Evolutionary conservation across 257 asterid genomes (phyloP), one percentile per base, ranked within the genome.

Genomic region (Primulina huaijiensis): DNA sequence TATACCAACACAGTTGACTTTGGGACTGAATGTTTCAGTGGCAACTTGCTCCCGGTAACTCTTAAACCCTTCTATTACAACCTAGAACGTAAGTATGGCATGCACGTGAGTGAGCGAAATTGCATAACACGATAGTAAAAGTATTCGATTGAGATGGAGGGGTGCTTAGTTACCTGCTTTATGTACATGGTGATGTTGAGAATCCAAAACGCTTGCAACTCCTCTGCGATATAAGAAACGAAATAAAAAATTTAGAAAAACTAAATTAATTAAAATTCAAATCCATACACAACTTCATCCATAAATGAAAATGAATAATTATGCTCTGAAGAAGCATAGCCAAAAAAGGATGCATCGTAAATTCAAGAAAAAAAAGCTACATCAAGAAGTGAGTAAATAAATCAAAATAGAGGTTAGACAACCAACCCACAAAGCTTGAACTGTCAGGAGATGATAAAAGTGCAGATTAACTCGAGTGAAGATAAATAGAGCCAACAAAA

Each of bases 31-130:
- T 29, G 85, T 81, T 77, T 93, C 97, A 31, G 99, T 83, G 23
- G 92, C 89, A 75, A 93, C 67, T 82, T 93, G 99, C 75, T 90
- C 97, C 78, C 84, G 77, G 83, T 93, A 90, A 79, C 99, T 93
- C 95, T 90, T 93, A 72, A 89, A 90, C 71, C 99, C 99, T 90
- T 90, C 99, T 66, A 93, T 90, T n/a, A 93, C 84, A 70, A 93
- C 84, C 97, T 93, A 70, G 19, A 82, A 43, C 17, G 50, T n/a
- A 64, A 35, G 75, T 20, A 82, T 52, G 68, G 50, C 69, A 59
- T 0, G 23, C 72, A 72, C 25, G 30, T 9, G 9, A 62, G 58
- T 3, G 20, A 56, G 69, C 14, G 34, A 67, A 65, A 17, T 29
- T 4, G 67, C 71, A 64, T 21, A 25, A 35, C 23, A 20, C 16